Evolutionary conservation across 2,329 filamentous ascomycete genomes (phyloP).

Genomic region (Phialocephala sp.): DNA sequence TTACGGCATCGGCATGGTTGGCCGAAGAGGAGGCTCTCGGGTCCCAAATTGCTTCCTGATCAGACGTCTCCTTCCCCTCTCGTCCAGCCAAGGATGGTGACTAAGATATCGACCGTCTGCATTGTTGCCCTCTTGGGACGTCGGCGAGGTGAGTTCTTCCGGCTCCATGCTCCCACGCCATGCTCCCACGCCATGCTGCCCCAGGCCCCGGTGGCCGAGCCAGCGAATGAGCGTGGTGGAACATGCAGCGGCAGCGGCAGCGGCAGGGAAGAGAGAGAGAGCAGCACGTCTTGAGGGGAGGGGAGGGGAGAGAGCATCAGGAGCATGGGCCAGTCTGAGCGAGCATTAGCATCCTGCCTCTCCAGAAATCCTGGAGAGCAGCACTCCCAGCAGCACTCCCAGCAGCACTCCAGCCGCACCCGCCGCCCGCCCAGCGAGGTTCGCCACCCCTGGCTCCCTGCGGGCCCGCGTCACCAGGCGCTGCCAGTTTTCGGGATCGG

Average conservation of each 20-base stretch:
- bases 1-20: not conserved
- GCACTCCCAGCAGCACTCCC: too few species aligned
- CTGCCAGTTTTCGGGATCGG: constrained; percentile 26
- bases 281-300: constrained; percentile 5
- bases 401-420: too few species aligned
- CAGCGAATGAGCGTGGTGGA: not conserved
- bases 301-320: too few species aligned
- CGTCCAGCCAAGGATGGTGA: constrained; percentile 4
- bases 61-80: constrained; percentile 1
- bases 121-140: not conserved
- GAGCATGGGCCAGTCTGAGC: constrained; percentile 18
- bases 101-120: constrained; percentile 1
- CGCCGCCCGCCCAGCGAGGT: too few species aligned
- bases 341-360: constrained; percentile 20
- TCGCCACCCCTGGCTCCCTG: not conserved
- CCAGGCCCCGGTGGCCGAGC: not conserved
- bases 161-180: constrained; percentile 3
- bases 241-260: not conserved
- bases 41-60: constrained; percentile 4
- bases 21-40: not conserved
- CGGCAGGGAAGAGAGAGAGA: not conserved
- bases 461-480: constrained; percentile 18
- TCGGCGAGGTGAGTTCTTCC: constrained; percentile 8
- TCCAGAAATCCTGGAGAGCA: constrained; percentile 7
- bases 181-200: not conserved